Base-by-base conservation (phyloP, 192 early-diverging fungal species). In the Coemansia sp. region DNA sequence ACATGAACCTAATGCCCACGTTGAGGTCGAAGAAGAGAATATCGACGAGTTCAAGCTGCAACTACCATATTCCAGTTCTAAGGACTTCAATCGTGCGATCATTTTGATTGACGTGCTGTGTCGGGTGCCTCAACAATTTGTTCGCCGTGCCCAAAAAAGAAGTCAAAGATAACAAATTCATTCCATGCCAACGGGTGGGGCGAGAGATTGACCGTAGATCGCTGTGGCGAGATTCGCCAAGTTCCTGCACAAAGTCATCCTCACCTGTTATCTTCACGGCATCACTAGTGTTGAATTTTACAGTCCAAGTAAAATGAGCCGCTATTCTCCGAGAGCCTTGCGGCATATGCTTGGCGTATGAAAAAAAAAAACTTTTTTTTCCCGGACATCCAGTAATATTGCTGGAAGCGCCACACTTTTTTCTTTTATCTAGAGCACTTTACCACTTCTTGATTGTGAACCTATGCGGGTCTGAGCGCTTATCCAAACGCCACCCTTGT, bases 401-500 rank as follows among this genome's bases (percentile, higher is more conserved):
- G 20, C 49, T 52, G 49, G 49, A 20, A 9, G 22, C 49, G 49
- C 49, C 49, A 52, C 49, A 52, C 49, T 22, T 52, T 24, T 52
- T 52, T 18, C 7, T n/a, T 1, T 27, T 27, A 1, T 38, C 36
- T 9, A 2, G 0, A 9, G 9, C 36, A 38, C 36, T 38, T 22
- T n/a, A 51, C 24, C 20, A 22, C 20, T 52, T 52, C n/a, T 10
- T 9, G 49, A n/a, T 22, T 52, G 49, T 52, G 20, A 52, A 24
- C 49, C n/a, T 52, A 10, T 24, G n/a, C 22, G 49, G 49, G 49
- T 57, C 54, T 18, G 27, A 57, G 54, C 54, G 54, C 54, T 31
- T 22, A 22, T 22, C 49, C n/a, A 20, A 52, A 10, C 49, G 49
- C 49, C 49, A 22, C 49, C 10, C 24, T 52, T 52, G 20, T 11